Evolutionary conservation across 768 basidiomycete species (phyloP).

Genomic region (Chiua virens): DNA sequence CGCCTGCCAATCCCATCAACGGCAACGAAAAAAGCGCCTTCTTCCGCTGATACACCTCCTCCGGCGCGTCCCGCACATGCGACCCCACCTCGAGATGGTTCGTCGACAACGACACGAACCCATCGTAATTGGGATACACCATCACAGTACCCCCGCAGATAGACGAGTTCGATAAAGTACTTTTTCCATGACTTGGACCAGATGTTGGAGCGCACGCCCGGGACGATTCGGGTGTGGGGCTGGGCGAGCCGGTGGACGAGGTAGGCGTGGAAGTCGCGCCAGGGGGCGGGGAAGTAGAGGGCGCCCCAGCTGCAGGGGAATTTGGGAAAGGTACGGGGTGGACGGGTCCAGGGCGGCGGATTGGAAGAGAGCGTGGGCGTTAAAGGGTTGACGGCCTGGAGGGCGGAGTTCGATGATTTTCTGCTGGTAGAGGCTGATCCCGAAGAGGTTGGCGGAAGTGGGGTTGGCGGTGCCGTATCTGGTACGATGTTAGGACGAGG

Average conservation of each 20-base stretch:
- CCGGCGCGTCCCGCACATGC: conserved; percentile 64
- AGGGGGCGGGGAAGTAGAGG: conserved; percentile 85
- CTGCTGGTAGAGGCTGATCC: conserved; percentile 85
- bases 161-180: conserved; percentile 84
- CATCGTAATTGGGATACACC: conserved; percentile 84
- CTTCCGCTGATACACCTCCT: conserved; percentile 49
- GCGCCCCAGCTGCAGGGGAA: conserved; percentile 94
- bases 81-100: conserved; percentile 86
- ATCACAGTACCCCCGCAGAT: conserved; percentile 81
- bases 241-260: conserved; percentile 71
- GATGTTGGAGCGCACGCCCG: conserved; percentile 72
- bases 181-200: conserved; percentile 89
- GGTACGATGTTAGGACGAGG: not conserved
- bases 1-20: conserved; percentile 49
- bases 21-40: conserved; percentile 67
- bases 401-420: conserved; percentile 74
- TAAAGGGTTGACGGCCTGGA: conserved; percentile 65
- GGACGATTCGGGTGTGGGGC: conserved; percentile 52
- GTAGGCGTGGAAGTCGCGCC: conserved; percentile 84
- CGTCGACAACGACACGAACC: conserved; percentile 77
- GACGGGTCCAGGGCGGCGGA: conserved; percentile 40
- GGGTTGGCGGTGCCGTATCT: conserved; percentile 55
- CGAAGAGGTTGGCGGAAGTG: conserved; percentile 56
- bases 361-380: conserved; percentile 61
- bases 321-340: conserved; percentile 80